Percentiles rank a stretch among this genome's conserved stretches.
These are phyloP conservation scores for Nakaseomyces nivariensis DNA, from an alignment of 1,139 yeast genomes.

Conservation along the genomic window DNA sequence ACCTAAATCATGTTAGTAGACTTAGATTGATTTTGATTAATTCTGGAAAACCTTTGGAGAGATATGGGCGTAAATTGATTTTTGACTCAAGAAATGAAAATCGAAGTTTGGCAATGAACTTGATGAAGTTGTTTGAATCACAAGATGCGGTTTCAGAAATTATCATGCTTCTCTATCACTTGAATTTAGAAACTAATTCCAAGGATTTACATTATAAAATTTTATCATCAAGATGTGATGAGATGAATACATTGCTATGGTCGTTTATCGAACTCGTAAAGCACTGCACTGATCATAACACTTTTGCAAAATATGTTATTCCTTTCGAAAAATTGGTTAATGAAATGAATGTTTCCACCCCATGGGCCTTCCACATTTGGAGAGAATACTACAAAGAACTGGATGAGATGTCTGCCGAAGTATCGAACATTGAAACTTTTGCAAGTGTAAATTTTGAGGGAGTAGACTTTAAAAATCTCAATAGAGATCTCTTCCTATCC, in stretches of 20 bases:
- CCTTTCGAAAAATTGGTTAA: conserved; percentile 39
- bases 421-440: conserved; percentile 17
- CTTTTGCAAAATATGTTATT: conserved; percentile 35
- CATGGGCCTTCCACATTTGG: conserved; percentile 79
- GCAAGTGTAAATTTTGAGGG: conserved; percentile 19
- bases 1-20: conserved; percentile 29
- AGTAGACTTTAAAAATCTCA: conserved; percentile 33
- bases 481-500: conserved; percentile 40
- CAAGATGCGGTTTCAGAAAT: conserved; percentile 49
- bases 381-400: conserved; percentile 29
- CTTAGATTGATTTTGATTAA: conserved; percentile 59
- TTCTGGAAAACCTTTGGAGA: conserved; percentile 51
- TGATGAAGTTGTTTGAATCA: conserved; percentile 41
- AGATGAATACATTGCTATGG: conserved; percentile 53
- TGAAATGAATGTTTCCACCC: conserved; percentile 44
- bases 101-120: conserved; percentile 40
- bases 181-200: conserved; percentile 36
- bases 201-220: conserved; percentile 57
- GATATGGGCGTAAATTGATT: conserved; percentile 50
- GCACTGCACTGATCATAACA: conserved; percentile 37
- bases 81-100: conserved; percentile 49
- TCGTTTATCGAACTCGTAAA: conserved; percentile 52
- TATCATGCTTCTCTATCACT: conserved; percentile 51
- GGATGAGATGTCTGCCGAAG: conserved; percentile 9
- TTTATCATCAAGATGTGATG: conserved; percentile 63